phyloP scores from a whole-genome alignment of 2,329 filamentous ascomycete species.

The Botryosphaeria dothidea region DNA sequence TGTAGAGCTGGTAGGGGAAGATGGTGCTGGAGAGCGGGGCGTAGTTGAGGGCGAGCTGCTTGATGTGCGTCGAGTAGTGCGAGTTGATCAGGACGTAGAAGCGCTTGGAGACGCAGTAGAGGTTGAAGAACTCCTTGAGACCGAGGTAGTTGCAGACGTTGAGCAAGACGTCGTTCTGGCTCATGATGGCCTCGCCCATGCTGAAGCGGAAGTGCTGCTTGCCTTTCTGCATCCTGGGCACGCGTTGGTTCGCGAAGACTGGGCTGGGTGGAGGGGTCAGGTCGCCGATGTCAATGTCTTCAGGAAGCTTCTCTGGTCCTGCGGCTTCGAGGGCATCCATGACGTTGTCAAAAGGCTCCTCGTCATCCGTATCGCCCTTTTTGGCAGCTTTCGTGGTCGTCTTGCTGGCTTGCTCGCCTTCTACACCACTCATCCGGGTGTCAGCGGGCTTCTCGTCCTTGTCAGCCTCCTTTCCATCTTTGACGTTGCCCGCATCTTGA shows the following conservation, averaged over 20 bases:
- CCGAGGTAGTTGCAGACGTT: constrained; percentile 32
- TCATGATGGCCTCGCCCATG: constrained; percentile 36
- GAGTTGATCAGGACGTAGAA: constrained; percentile 40
- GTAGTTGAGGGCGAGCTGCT: constrained; percentile 57
- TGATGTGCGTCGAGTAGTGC: constrained; percentile 57
- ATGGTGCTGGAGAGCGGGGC: constrained; percentile 58
- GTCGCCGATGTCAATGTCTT: neutral
- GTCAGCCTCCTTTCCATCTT: no score
- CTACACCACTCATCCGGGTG: neutral
- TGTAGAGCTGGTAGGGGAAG: constrained; percentile 65
- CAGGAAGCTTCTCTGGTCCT: neutral
- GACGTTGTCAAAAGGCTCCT: neutral
- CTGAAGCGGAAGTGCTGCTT: constrained; percentile 27
- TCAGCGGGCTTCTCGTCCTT: neutral
- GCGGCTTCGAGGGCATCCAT: neutral
- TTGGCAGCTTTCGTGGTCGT: neutral
- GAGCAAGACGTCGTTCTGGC: constrained; percentile 38
- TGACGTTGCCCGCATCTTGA: neutral
- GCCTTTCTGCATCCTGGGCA: neutral
- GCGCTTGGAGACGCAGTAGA: constrained; percentile 42
- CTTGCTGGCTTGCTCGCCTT: neutral
- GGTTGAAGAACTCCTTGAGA: constrained; percentile 27
- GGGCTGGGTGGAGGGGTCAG: neutral
- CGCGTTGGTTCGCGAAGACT: neutral
- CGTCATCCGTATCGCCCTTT: neutral